Base-by-base conservation (phyloP, 1,139 yeast species). In the Yamadazyma spencermartinsiae region DNA sequence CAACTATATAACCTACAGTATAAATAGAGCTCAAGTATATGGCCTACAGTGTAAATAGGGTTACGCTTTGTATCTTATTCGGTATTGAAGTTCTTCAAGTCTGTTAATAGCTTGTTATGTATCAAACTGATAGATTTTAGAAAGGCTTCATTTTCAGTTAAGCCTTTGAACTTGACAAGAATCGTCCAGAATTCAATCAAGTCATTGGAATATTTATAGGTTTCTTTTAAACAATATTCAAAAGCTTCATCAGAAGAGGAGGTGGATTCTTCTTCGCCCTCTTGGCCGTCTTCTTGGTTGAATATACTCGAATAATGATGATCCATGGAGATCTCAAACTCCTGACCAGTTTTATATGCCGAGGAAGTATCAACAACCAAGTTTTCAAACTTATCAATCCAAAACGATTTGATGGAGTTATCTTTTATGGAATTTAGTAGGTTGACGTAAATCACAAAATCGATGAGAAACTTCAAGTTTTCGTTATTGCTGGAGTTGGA, bases 401-500 rank as follows among this genome's bases (percentile, higher is more conserved):
- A 65, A 38, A 50, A 55, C 12, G 48, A 45, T 40, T 52, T 62
- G 29, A 56, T 61, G 2, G 45, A 46, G 2, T 37, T 33, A 1
- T 52, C 44, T 7, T 48, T 43, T 7, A 60, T 44, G 1, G 58
- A 50, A 13, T 47, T 46, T 24, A 49, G 46, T 5, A 58, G 36
- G 11, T 58, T 41, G 11, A 63, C 36, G 32, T 49, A 65, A 2
- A 59, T 41, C 6, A 60, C 46, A 19, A 64, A 44, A 40, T 63
- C 65, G 11, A 65, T 54, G 17, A 60, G 49, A 12, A 60, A 43
- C 35, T 63, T 61, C 5, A 55, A 44, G 29, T 58, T 60, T 38
- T 68, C 73, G 37, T 54, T 55, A 36, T 51, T 56, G 13, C 52
- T 45, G 37, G 55, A 60, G 33, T 45, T 51, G n/a, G 58, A 60